A percentile compares a stretch with the other conserved stretches of the same genome.
phyloP scores from a whole-genome alignment of 305 asterid species.

The Salvia sclarea region DNA sequence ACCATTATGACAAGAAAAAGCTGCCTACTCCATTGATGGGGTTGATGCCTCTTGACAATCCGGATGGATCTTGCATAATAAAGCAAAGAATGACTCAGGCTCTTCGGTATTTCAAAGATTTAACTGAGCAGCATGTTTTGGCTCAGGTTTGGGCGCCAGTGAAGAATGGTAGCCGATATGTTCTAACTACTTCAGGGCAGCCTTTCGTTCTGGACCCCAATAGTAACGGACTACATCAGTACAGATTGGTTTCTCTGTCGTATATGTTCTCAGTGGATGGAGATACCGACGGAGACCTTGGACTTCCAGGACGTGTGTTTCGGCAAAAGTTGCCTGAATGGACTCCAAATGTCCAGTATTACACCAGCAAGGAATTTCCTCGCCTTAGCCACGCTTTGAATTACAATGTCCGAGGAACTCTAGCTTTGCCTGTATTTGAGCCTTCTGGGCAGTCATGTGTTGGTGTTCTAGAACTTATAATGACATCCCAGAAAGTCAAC shows the following conservation, averaged over 20 bases:
- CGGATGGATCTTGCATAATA: constrained; percentile 66
- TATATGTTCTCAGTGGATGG: constrained; percentile 75
- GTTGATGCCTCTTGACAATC: constrained; percentile 50
- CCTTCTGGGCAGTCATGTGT: constrained; percentile 80
- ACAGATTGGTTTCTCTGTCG: constrained; percentile 68
- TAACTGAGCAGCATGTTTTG: constrained; percentile 70
- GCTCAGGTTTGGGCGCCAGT: constrained; percentile 98
- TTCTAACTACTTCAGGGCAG: constrained; percentile 88
- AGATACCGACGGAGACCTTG: constrained; percentile 63
- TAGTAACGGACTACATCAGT: constrained; percentile 82
- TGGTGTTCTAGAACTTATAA: constrained; percentile 88
- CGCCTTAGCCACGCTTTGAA: constrained; percentile 78
- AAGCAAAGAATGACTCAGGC: constrained; percentile 92
- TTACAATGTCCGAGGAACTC: constrained; percentile 80
- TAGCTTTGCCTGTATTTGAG: constrained; percentile 93
- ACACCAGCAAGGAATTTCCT: constrained; percentile 77
- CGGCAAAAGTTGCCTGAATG: constrained; percentile 80
- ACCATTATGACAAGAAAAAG: constrained; percentile 54
- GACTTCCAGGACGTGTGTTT: constrained; percentile 93
- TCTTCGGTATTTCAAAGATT: constrained; percentile 81
- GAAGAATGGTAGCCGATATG: constrained; percentile 60
- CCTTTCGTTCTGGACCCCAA: constrained; percentile 85
- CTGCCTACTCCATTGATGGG: constrained; percentile 51
- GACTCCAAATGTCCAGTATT: constrained; percentile 94
- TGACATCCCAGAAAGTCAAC: constrained; percentile 82